Conservation (phyloP, 768 basidiomycete species). For the Auricularia auricula-judae region DNA sequence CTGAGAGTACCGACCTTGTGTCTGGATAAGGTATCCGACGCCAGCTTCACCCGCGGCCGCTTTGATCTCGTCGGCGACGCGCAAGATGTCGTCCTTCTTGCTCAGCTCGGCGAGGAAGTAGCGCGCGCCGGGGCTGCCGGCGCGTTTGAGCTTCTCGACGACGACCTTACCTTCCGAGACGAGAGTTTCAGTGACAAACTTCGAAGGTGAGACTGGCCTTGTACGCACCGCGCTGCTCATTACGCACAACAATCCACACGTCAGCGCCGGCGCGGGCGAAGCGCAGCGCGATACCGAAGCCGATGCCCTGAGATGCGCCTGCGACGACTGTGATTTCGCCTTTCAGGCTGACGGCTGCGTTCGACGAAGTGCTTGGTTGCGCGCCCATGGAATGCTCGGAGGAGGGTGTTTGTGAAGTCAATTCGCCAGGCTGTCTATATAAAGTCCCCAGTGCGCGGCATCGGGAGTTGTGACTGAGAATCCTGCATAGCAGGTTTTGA, state of each 20-base stretch:
- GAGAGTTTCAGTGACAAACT: not conserved
- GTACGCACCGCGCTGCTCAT: not conserved
- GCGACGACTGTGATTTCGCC: conserved; percentile 28
- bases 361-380: not conserved
- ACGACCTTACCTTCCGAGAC: not conserved
- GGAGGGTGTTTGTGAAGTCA: no score
- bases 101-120: not conserved
- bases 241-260: conserved; percentile 11
- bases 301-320: conserved; percentile 37
- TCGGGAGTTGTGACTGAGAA: no score
- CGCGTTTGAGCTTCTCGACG: not conserved
- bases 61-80: not conserved
- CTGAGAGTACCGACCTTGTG: not conserved
- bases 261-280: conserved; percentile 38
- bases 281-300: conserved; percentile 33
- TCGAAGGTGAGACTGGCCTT: not conserved
- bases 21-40: not conserved
- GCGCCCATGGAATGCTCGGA: no score
- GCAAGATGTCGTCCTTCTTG: not conserved
- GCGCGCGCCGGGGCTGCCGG: not conserved
- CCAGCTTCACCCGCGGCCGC: not conserved
- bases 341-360: not conserved
- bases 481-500: no score
- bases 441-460: no score
- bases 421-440: no score